Base-by-base conservation (phyloP, 331 rosid species). In the Rosa hybrid region DNA sequence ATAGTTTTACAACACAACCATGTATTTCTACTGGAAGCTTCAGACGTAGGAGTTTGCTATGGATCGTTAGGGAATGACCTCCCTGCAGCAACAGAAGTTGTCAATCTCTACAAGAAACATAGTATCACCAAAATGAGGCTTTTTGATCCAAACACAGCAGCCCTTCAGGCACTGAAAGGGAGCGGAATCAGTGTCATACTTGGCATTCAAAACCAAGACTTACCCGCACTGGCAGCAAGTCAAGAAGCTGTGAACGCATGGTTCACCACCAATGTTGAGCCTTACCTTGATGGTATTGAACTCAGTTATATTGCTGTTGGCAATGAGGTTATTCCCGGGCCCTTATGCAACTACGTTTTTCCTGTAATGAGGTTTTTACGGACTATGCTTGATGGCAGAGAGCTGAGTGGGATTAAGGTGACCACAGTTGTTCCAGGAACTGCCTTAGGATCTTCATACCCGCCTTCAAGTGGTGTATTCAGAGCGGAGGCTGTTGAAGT, bases 41-140 rank as follows among this genome's bases (percentile, higher is more conserved):
- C 72, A 20, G 77, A 46, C 18, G 4, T 80, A 14, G 82, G 80
- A 2, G 72, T 84, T 16, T 49, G 46, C 71, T 80, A 62, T 34
- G 87, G 84, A 76, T 42, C 20, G 59, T 11, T 62, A 71, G 87
- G 82, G 23, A 69, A 45, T 53, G 49, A 79, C 76, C 76, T 87
- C 9, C 88, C 88, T 44, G 20, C 78, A 16, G 20, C 81, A 25
- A 5, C 77, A 41, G 69, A 78, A 8, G 56, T 69, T 18, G 34
- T 71, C 1, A 51, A 20, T 5, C 76, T 71, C 77, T 71, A 79
- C 70, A 70, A 79, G 59, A 42, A 23, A 25, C 10, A 70, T 5
- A 41, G 21, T 11, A 71, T 79, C 38, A 11, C 27, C 25, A 71
- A 69, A 30, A 27, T 79, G 48, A 71, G 82, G 71, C 82, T 79